Evolutionary conservation across 495 filamentous ascomycete genomes (phyloP), one percentile per base, ranked within the genome.

Genomic region (Hypoxylon lenormandii): DNA sequence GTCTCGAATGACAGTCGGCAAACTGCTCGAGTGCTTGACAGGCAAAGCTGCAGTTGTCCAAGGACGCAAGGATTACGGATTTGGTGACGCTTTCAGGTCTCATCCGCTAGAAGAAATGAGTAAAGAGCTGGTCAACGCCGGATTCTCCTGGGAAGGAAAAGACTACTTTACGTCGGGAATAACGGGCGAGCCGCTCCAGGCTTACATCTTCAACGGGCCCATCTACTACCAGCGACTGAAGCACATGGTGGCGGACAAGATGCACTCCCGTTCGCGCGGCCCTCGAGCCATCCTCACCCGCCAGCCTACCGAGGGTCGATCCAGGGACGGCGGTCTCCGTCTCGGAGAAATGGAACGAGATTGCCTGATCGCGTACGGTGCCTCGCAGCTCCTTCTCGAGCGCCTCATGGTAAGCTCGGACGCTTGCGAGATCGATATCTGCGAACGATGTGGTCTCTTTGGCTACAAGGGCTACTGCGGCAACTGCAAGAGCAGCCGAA

Each of bases 181-280:
- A 76, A 98, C 96, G 0, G 95, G 95, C 72, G 94, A 98, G 80
- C 85, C 90, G 1, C 84, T 97, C 16, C 92, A 94, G 46, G 93
- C 93, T 37, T 98, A 99, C 75, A 94, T 99, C 78, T 99, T 97
- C 85, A 96, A 94, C 72, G 95, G 95, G 0, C 95, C 95, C 3
- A 98, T 97, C 79, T 99, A 96, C 84, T 99, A 99, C 84, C 95
- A 99, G 84, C 97, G 97, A 72, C 88, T 99, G 43, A 99, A 98
- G 87, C 95, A 99, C 87, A 99, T 99, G 95, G 95, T 99, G 28
- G 92, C 97, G 76, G 95, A 99, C 73, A 99, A 99, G 84, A 97
- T 99, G 94, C 95, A 99, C 79, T 92, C 93, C 7, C 93, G 95
- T 56, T 87, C 93, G 8, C 89, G 91, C 45, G 95, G 95, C 3